phyloP scores from a whole-genome alignment of 2,329 filamentous ascomycete genomes.

The Septoria linicola region DNA sequence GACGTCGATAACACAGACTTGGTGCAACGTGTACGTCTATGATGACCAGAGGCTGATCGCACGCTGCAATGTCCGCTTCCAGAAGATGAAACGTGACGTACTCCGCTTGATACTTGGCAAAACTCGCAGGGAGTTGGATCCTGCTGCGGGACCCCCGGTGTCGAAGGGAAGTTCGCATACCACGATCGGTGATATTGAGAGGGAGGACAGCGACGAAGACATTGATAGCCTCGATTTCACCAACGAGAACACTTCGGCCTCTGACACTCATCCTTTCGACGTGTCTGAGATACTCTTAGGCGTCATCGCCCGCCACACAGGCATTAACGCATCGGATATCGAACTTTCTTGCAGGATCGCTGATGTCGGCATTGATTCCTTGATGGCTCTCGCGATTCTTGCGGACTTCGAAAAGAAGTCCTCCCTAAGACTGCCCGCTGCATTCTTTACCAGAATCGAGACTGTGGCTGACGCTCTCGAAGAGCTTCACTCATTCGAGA shows the following conservation, averaged over 20 bases:
- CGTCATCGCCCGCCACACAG: conserved; percentile 5
- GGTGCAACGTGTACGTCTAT: no score
- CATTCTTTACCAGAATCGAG: neutral
- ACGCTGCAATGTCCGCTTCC: no score
- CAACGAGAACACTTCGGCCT: neutral
- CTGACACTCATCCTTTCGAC: neutral
- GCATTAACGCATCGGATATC: neutral
- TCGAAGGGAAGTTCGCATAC: no score
- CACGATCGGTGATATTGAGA: no score
- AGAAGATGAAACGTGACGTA: no score
- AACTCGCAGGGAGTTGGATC: no score
- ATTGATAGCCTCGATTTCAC: no score
- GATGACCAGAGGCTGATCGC: no score
- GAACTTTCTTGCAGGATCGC: neutral
- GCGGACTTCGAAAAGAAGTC: conserved; percentile 24
- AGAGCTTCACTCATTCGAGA: no score
- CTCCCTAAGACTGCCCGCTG: conserved; percentile 9
- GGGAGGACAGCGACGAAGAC: neutral
- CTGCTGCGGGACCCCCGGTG: no score
- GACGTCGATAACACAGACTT: neutral
- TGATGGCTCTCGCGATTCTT: conserved; percentile 17
- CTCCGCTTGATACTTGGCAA: no score
- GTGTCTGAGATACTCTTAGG: neutral
- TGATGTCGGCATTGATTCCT: conserved; percentile 15
- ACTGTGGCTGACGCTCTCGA: neutral